Percentiles rank a stretch among this genome's conserved stretches.
phyloP scores from a whole-genome alignment of 805 yeast species.

The Saccharomycopsis schoenii region DNA sequence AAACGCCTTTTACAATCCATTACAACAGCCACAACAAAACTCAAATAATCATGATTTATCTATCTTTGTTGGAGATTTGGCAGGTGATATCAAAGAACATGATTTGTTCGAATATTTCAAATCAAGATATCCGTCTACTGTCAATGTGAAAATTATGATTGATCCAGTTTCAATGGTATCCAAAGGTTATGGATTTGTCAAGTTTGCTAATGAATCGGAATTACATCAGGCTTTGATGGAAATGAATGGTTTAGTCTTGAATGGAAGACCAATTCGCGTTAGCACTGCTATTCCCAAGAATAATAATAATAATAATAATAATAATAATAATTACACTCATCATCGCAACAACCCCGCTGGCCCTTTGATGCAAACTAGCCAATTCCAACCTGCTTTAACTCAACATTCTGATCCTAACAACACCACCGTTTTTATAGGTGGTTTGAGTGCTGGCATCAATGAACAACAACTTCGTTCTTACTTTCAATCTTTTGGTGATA shows the following conservation, averaged over 20 bases:
- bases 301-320: constrained; percentile 16
- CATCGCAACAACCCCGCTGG: constrained; percentile 13
- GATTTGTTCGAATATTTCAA: constrained; percentile 57
- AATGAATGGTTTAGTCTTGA: constrained; percentile 70
- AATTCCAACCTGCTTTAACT: constrained; percentile 44
- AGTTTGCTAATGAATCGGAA: constrained; percentile 54
- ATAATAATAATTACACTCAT: constrained; percentile 3
- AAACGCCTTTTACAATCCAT: background rate
- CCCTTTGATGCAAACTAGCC: constrained; percentile 20
- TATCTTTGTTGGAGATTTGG: constrained; percentile 79
- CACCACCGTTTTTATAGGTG: constrained; percentile 65
- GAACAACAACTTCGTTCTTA: constrained; percentile 51
- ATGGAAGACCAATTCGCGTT: constrained; percentile 69
- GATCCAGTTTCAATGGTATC: constrained; percentile 63
- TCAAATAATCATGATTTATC: constrained; percentile 38
- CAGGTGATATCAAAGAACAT: constrained; percentile 62
- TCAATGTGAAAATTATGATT: constrained; percentile 67
- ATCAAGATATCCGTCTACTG: constrained; percentile 59
- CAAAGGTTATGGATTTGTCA: constrained; percentile 87
- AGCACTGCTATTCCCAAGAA: constrained; percentile 54
- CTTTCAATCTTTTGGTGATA: constrained; percentile 62
- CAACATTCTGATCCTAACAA: constrained; percentile 74
- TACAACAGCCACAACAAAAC: constrained; percentile 22
- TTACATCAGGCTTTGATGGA: constrained; percentile 65
- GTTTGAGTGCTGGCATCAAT: constrained; percentile 47